phyloP scores from a whole-genome alignment of 1,284 basidiomycete genomes.

The Fomes fomentarius region DNA sequence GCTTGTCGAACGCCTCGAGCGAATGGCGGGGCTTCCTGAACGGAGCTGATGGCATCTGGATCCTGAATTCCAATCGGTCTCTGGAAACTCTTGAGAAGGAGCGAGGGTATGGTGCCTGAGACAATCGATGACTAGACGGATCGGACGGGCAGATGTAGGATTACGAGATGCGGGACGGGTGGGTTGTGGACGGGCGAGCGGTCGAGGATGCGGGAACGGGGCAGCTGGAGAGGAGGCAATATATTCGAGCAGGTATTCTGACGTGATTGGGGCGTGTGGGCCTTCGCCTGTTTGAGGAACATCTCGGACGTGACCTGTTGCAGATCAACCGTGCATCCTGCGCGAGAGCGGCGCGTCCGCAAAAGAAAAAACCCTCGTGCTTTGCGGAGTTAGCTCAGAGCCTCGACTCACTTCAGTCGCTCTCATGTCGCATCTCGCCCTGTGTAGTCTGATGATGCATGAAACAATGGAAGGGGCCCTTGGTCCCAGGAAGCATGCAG shows the following conservation, averaged over 20 bases:
- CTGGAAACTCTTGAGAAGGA: neutral
- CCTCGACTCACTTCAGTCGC: neutral
- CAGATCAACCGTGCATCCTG: constrained; percentile 12
- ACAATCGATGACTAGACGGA: neutral
- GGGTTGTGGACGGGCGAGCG: neutral
- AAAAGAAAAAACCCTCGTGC: neutral
- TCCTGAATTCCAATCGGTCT: neutral
- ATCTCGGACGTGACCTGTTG: constrained; percentile 7
- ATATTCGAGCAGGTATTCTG: constrained; percentile 13
- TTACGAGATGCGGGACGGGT: neutral
- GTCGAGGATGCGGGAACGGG: neutral
- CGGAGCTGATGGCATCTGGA: constrained; percentile 13
- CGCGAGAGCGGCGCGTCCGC: constrained; percentile 8
- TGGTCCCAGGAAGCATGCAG: neutral
- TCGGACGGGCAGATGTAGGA: neutral
- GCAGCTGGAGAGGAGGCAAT: constrained; percentile 3
- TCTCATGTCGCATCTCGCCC: neutral
- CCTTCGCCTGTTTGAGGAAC: constrained; percentile 8
- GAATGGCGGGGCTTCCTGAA: constrained; percentile 25
- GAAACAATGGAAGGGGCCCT: neutral
- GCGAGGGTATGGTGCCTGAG: neutral
- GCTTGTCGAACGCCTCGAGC: constrained; percentile 25
- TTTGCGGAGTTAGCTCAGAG: neutral
- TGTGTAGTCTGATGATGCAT: neutral
- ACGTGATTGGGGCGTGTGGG: constrained; percentile 22